Percentiles rank a stretch among this genome's conserved stretches.
Conservation (phyloP, 176 grass and related monocot genomes). For the Bonia amplexicaulis region DNA sequence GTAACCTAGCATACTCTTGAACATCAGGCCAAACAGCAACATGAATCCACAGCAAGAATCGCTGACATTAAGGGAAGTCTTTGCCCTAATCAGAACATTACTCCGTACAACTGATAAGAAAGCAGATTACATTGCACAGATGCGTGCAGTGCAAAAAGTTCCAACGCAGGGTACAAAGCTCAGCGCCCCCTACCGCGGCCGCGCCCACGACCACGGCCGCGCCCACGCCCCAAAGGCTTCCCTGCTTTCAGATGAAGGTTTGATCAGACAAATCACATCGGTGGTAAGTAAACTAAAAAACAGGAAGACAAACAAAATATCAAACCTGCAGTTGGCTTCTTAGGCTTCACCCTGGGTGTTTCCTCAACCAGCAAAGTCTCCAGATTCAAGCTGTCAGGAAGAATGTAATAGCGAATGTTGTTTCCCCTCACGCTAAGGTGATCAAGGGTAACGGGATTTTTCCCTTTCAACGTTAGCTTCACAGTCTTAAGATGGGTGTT, state of each 20-base stretch:
- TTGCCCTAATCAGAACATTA: not conserved
- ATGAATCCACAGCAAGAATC: conserved; percentile 13
- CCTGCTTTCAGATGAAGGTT: conserved; percentile 34
- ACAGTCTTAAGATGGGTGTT: conserved; percentile 82
- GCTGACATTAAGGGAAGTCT: not conserved
- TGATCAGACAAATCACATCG: not conserved
- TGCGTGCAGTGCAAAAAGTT: conserved; percentile 25
- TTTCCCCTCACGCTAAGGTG: conserved; percentile 73
- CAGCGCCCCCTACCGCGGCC: conserved; percentile 56
- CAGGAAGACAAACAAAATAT: not conserved
- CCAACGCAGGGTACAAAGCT: conserved; percentile 25
- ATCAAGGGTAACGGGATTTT: conserved; percentile 68
- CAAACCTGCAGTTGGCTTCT: conserved; percentile 69
- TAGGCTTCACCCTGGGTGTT: conserved; percentile 66
- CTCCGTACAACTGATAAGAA: conserved; percentile 13
- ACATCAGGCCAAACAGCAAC: not conserved
- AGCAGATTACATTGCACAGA: conserved; percentile 38
- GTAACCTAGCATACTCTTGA: not conserved
- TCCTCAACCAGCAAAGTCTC: conserved; percentile 80
- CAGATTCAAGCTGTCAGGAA: conserved; percentile 78
- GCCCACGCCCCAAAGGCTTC: conserved; percentile 65
- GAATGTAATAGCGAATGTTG: conserved; percentile 75
- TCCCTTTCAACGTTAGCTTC: conserved; percentile 63
- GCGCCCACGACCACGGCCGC: conserved; percentile 63
- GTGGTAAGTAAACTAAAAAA: not conserved